Percentiles rank a stretch among this genome's conserved stretches.
Evolutionary conservation across 805 yeast genomes (phyloP).

Genomic region (Lipomyces sp.): DNA sequence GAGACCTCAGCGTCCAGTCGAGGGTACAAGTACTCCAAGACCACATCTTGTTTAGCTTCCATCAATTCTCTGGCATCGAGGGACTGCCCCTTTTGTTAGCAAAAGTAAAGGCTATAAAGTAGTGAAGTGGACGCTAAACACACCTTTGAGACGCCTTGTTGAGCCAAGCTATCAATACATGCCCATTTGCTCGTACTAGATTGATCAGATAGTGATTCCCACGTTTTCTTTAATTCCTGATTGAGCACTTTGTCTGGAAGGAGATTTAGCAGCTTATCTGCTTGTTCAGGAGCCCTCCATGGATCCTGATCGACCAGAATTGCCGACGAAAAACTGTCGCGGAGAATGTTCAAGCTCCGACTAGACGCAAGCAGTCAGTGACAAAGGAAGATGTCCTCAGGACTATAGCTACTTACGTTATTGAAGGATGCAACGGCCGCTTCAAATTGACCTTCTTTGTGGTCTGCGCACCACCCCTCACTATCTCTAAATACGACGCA

Average conservation of each 20-base stretch:
- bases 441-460: conserved; percentile 57
- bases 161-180: conserved; percentile 59
- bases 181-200: conserved; percentile 75
- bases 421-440: conserved; percentile 89
- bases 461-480: conserved; percentile 53
- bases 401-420: conserved; percentile 21
- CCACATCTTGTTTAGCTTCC: conserved; percentile 81
- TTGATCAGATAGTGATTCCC: conserved; percentile 61
- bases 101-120: conserved; percentile 34
- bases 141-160: conserved; percentile 44
- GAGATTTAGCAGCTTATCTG: conserved; percentile 61
- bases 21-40: conserved; percentile 83
- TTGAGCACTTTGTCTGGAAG: conserved; percentile 60
- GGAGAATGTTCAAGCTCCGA: conserved; percentile 71
- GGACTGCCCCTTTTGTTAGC: conserved; percentile 12
- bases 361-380: conserved; percentile 41
- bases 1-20: conserved; percentile 93
- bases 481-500: conserved; percentile 80
- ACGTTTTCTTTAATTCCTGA: conserved; percentile 57
- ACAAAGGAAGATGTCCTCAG: background rate
- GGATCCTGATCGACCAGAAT: conserved; percentile 86
- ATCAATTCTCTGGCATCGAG: conserved; percentile 55
- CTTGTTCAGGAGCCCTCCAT: conserved; percentile 65
- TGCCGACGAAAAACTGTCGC: conserved; percentile 63
- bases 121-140: background rate